These are phyloP conservation scores for Kodamaea derodonti DNA, from an alignment of 1,139 yeast genomes.

Conservation along the genomic window DNA sequence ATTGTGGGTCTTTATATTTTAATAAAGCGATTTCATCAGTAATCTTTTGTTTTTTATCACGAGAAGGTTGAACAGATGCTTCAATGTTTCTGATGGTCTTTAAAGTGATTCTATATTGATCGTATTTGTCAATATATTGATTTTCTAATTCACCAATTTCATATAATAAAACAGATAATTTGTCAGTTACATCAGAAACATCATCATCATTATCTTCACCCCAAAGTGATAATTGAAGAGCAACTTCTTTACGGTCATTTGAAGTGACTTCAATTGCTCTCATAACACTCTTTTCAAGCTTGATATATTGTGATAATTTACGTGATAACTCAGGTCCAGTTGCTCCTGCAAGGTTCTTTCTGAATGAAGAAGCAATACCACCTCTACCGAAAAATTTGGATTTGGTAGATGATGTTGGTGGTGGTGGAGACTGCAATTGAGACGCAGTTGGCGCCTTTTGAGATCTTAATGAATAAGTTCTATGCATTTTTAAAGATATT, in stretches of 20 bases:
- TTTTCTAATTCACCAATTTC: conserved; percentile 98
- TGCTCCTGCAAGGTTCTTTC: conserved; percentile 87
- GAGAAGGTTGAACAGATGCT: conserved; percentile 95
- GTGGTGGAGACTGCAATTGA: conserved; percentile 92
- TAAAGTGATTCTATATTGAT: conserved; percentile 93
- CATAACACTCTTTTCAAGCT: conserved; percentile 96
- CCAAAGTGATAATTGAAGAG: conserved; percentile 94
- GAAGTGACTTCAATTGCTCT: conserved; percentile 91
- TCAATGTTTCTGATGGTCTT: conserved; percentile 95
- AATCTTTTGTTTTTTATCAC: conserved; percentile 96
- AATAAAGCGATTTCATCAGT: conserved; percentile 97
- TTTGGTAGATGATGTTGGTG: conserved; percentile 81
- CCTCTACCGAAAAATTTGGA: conserved; percentile 89
- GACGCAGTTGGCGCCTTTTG: conserved; percentile 96
- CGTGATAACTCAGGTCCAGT: conserved; percentile 94
- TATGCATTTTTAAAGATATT: conserved; percentile 60
- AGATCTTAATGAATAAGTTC: conserved; percentile 96
- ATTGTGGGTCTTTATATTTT: conserved; percentile 97
- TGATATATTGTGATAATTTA: conserved; percentile 83
- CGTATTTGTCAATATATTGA: conserved; percentile 95
- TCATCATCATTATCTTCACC: conserved; percentile 98
- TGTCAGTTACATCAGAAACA: conserved; percentile 94
- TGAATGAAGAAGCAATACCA: conserved; percentile 75
- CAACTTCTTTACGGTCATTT: conserved; percentile 93
- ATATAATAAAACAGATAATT: conserved; percentile 90